Evolutionary conservation across 1,284 basidiomycete genomes (phyloP), one percentile per base, ranked within the genome.

Genomic region (Coriolopsis trogii): DNA sequence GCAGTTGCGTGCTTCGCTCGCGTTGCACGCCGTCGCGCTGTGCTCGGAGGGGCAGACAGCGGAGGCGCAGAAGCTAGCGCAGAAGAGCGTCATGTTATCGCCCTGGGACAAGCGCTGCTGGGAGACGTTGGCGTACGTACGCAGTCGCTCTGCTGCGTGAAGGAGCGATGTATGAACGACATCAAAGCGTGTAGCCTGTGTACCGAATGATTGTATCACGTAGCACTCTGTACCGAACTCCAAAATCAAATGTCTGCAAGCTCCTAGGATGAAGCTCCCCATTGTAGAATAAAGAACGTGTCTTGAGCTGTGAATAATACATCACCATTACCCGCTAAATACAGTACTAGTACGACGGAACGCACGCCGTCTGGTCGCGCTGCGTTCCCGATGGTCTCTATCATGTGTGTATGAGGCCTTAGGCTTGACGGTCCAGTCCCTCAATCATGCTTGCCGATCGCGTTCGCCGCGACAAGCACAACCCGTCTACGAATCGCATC

Each of bases 71-170:
- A 70, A 63, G 29, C 71, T 74, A 36, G 82, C 85, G 8, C 87
- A 91, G 67, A 82, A 80, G 61, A 82, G 81, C 2, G 74, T 93
- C 38, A 79, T 85, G 76, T 70, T 91, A 34, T 73, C 78, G 13
- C 91, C 91, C 1, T 86, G 81, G 69, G 77, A 82, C 24, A 43
- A 63, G 44, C 67, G 68, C 25, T 78, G 74, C 46, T 91, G 90
- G 89, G 69, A 76, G 56, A 74, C 77, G 20, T 64, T 91, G 49
- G 84, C 81, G 13, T 82, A 78, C 66, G 76, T 81, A 53, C 74
- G 70, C 6, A 56, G 54, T 24, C 49, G 36, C 2, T 24, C 20
- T 10, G 40, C 44, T 15, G 18, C 34, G 31, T 43, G 41, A 41
- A 7, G 15, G 10, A 6, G 9, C 16, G 28, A 20, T 24, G 5